A percentile compares a stretch with the other conserved stretches of the same genome.
These are phyloP conservation scores for Penicillium paradoxum DNA, from an alignment of 495 filamentous ascomycete genomes.

Conservation along the genomic window DNA sequence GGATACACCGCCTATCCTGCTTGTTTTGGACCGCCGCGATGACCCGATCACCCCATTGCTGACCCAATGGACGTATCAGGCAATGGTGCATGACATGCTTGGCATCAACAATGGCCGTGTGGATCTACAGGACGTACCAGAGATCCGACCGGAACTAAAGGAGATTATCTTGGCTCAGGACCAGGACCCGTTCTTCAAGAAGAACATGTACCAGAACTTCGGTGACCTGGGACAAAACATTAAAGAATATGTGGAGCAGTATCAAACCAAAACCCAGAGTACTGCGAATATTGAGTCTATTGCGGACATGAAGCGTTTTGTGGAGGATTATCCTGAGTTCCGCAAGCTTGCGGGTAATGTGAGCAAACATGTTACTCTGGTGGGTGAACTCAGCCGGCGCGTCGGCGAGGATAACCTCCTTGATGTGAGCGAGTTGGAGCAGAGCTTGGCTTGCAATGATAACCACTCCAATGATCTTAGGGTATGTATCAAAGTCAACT, in stretches of 20 bases:
- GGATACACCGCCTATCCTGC: constrained; percentile 88
- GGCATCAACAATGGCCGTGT: constrained; percentile 92
- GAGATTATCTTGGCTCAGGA: constrained; percentile 96
- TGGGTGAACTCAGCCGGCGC: constrained; percentile 83
- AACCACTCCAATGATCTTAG: constrained; percentile 84
- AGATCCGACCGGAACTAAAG: constrained; percentile 83
- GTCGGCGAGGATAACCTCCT: constrained; percentile 80
- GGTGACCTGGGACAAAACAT: constrained; percentile 96
- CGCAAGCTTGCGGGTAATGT: constrained; percentile 95
- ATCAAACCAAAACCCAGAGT: constrained; percentile 89
- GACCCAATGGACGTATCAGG: constrained; percentile 98
- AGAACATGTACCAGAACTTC: constrained; percentile 99
- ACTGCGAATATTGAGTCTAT: constrained; percentile 95
- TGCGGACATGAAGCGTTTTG: constrained; percentile 97
- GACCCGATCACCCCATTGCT: constrained; percentile 94
- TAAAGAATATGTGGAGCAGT: constrained; percentile 97
- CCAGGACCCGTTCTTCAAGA: constrained; percentile 98
- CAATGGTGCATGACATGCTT: constrained; percentile 95
- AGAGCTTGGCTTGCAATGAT: constrained; percentile 94
- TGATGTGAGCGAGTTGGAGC: constrained; percentile 93
- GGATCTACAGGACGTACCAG: constrained; percentile 79
- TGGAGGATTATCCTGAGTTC: constrained; percentile 98
- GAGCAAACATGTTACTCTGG: constrained; percentile 95
- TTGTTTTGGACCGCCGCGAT: constrained; percentile 87
- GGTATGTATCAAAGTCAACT: constrained; percentile 43